Percentiles rank a stretch among this genome's conserved stretches.
Conservation (phyloP, 1,139 yeast species). For the Scheffersomyces quercinus region DNA sequence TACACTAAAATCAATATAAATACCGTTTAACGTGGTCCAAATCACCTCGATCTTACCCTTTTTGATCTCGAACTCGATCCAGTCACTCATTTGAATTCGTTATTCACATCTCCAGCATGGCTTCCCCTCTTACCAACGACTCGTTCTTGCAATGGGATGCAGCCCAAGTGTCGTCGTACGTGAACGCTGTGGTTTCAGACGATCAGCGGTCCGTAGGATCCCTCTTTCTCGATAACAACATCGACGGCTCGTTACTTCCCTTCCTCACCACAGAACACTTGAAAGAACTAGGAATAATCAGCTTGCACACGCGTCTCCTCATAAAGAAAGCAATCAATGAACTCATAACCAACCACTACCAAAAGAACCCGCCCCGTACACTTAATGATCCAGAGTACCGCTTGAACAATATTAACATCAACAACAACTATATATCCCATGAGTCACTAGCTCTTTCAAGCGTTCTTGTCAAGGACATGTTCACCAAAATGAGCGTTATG, state of each 20-base stretch:
- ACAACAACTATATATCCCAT: conserved; percentile 34
- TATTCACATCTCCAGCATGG: conserved; percentile 5
- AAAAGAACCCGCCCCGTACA: conserved; percentile 29
- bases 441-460: conserved; percentile 38
- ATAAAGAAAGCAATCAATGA: conserved; percentile 52
- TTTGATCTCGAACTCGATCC: too few species aligned
- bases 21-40: too few species aligned
- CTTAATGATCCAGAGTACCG: conserved; percentile 32
- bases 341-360: conserved; percentile 39
- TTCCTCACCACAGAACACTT: conserved; percentile 61
- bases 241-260: conserved; percentile 63
- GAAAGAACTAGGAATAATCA: conserved; percentile 54
- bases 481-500: conserved; percentile 20
- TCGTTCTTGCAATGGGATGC: conserved; percentile 50
- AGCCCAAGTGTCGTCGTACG: conserved; percentile 44
- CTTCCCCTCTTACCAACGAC: conserved; percentile 26
- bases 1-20: too few species aligned
- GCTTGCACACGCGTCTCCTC: conserved; percentile 42
- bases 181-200: conserved; percentile 26
- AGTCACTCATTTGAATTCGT: not conserved
- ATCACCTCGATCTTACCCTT: too few species aligned
- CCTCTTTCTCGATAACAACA: conserved; percentile 52
- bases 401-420: conserved; percentile 29
- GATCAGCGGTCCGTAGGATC: conserved; percentile 24
- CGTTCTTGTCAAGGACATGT: conserved; percentile 39